Conservation (phyloP, 495 filamentous ascomycete genomes). For the Sporormia fimetaria region DNA sequence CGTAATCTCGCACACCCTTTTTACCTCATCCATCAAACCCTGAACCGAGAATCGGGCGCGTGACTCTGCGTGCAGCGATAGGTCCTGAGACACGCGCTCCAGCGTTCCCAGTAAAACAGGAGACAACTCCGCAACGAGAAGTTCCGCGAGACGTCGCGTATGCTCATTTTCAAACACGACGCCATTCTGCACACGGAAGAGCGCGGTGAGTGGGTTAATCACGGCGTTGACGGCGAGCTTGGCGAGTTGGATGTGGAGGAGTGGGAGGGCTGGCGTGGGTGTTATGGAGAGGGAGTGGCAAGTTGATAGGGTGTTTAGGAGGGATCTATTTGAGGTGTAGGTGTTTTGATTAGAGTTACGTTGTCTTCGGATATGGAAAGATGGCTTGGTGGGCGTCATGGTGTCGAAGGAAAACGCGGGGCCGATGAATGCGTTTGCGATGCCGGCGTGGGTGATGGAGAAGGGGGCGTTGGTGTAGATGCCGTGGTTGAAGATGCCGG, state of each 20-base stretch:
- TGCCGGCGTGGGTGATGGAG: conserved; percentile 4
- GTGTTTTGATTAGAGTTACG: no score
- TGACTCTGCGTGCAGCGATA: neutral
- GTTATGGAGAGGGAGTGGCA: neutral
- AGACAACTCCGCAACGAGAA: conserved; percentile 1
- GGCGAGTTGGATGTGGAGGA: conserved; percentile 6
- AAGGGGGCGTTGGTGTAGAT: conserved; percentile 7
- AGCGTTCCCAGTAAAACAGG: neutral
- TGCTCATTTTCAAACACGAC: neutral
- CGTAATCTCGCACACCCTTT: neutral
- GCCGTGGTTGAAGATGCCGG: conserved; percentile 13
- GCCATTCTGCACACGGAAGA: conserved; percentile 6
- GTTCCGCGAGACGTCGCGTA: neutral
- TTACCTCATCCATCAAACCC: neutral
- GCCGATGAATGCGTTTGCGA: conserved; percentile 2
- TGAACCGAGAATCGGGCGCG: neutral
- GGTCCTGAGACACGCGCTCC: neutral
- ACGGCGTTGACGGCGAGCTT: conserved; percentile 14
- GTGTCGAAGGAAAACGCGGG: neutral
- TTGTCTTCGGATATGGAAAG: no score
- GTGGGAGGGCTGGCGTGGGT: neutral
- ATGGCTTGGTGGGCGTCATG: neutral
- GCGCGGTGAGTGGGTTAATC: conserved; percentile 7
- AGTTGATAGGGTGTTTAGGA: neutral
- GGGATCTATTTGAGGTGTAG: no score